Percentiles rank a stretch among this genome's conserved stretches.
Evolutionary conservation across 805 yeast genomes (phyloP).

Genomic region (Sungouiozyma intestinalis): DNA sequence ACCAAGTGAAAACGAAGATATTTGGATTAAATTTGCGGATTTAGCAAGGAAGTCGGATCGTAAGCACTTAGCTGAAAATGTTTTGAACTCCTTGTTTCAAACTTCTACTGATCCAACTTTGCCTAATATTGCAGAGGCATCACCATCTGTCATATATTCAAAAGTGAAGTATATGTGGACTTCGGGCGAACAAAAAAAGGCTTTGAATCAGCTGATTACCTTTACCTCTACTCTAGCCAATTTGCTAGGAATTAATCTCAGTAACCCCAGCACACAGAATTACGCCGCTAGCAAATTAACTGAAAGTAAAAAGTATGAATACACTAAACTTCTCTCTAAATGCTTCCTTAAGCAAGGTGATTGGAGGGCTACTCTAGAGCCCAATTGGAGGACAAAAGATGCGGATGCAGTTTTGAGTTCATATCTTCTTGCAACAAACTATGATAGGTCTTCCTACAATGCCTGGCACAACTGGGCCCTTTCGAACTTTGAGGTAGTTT

Average conservation of each 20-base stretch:
- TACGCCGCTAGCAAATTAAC: slow-evolving; percentile 45
- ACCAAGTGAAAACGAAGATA: slow-evolving; percentile 93
- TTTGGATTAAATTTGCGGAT: slow-evolving; percentile 97
- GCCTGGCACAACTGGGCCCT: slow-evolving; percentile 99
- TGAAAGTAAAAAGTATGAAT: slow-evolving; percentile 65
- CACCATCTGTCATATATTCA: slow-evolving; percentile 95
- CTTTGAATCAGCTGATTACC: slow-evolving; percentile 73
- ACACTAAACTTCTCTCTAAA: slow-evolving; percentile 78
- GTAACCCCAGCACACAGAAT: slow-evolving; percentile 79
- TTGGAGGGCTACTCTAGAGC: slow-evolving; percentile 83
- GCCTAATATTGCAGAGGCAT: slow-evolving; percentile 58
- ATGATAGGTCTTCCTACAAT: slow-evolving; percentile 88
- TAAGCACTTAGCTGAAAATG: slow-evolving; percentile 83
- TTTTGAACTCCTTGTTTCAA: slow-evolving; percentile 69
- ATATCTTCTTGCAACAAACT: slow-evolving; percentile 86
- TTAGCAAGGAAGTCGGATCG: slow-evolving; percentile 91
- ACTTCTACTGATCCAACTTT: slow-evolving; percentile 49
- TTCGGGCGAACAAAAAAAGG: slow-evolving; percentile 78
- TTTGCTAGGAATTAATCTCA: slow-evolving; percentile 78
- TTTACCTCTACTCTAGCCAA: slow-evolving; percentile 86
- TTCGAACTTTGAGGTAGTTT: slow-evolving; percentile 91
- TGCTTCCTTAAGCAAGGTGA: slow-evolving; percentile 97
- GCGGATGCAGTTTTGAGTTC: slow-evolving; percentile 86
- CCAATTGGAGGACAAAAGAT: slow-evolving; percentile 67
- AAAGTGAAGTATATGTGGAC: slow-evolving; percentile 97